Conservation (phyloP, 2,329 filamentous ascomycete species). For the Exophiala bonariae region DNA sequence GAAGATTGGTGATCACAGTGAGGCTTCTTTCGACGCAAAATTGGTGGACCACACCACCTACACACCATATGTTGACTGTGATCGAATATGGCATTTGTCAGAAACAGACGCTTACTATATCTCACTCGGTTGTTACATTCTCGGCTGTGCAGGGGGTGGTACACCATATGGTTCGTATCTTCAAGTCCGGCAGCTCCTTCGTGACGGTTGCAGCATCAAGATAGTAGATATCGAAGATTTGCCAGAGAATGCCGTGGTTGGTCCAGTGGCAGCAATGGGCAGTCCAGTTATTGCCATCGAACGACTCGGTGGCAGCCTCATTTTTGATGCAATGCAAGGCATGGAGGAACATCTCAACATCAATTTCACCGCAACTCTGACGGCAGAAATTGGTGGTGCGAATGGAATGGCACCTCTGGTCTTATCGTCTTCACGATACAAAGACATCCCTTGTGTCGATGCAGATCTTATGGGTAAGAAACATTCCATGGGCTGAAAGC, state of each 20-base stretch:
- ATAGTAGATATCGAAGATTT: constrained; percentile 16
- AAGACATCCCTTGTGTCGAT: constrained; percentile 40
- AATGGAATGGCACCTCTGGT: constrained; percentile 63
- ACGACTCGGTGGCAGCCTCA: too few relatives aligned
- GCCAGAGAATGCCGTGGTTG: constrained; percentile 7
- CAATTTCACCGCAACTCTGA: constrained; percentile 34
- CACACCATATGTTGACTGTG: constrained; percentile 31
- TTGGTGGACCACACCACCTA: constrained; percentile 33
- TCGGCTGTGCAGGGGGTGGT: constrained; percentile 50
- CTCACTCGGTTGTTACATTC: constrained; percentile 48
- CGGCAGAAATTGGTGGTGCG: constrained; percentile 53
- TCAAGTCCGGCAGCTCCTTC: constrained; percentile 8
- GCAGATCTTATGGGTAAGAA: constrained; percentile 44
- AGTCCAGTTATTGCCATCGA: neutral
- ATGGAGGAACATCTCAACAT: too few relatives aligned
- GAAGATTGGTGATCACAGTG: constrained; percentile 7
- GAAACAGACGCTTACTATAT: constrained; percentile 49
- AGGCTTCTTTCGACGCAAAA: constrained; percentile 9
- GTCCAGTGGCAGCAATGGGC: constrained; percentile 14
- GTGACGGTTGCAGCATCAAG: constrained; percentile 7
- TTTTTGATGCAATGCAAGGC: too few relatives aligned
- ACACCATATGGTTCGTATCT: constrained; percentile 39
- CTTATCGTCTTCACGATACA: constrained; percentile 44
- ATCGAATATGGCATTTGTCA: constrained; percentile 44
- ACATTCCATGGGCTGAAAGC: too few relatives aligned